Conservation (phyloP, 768 basidiomycete species). For the Podaxis sp. region DNA sequence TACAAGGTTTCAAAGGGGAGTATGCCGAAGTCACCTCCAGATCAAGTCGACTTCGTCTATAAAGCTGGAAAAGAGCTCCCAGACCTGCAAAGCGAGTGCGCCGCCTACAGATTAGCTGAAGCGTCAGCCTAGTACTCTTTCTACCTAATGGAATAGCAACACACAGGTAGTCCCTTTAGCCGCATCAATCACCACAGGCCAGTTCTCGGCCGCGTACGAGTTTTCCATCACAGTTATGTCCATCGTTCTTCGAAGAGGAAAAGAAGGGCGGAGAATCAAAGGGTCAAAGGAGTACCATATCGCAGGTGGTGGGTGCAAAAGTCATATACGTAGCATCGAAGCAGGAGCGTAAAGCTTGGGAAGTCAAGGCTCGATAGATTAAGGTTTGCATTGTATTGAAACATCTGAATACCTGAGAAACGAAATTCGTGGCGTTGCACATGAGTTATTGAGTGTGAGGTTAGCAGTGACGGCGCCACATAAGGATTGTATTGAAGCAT, state of each 20-base stretch:
- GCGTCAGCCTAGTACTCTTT: neutral
- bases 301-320: neutral
- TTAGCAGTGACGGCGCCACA: too few relatives aligned
- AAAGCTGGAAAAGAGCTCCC: slow-evolving; percentile 15
- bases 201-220: neutral
- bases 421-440: too few relatives aligned
- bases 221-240: neutral
- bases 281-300: neutral
- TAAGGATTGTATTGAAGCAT: too few relatives aligned
- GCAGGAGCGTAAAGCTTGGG: neutral
- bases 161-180: neutral
- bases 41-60: slow-evolving; percentile 20
- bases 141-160: neutral
- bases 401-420: too few relatives aligned
- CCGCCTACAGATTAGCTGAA: slow-evolving; percentile 8
- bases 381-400: neutral
- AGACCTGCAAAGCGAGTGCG: slow-evolving; percentile 18
- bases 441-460: too few relatives aligned
- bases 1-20: neutral
- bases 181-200: neutral
- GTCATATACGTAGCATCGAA: neutral
- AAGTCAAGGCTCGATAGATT: neutral
- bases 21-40: slow-evolving; percentile 12
- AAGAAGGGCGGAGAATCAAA: neutral
- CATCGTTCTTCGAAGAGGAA: neutral